Evolutionary conservation across 495 filamentous ascomycete genomes (phyloP).

Genomic region (Hyaloscypha bicolor): DNA sequence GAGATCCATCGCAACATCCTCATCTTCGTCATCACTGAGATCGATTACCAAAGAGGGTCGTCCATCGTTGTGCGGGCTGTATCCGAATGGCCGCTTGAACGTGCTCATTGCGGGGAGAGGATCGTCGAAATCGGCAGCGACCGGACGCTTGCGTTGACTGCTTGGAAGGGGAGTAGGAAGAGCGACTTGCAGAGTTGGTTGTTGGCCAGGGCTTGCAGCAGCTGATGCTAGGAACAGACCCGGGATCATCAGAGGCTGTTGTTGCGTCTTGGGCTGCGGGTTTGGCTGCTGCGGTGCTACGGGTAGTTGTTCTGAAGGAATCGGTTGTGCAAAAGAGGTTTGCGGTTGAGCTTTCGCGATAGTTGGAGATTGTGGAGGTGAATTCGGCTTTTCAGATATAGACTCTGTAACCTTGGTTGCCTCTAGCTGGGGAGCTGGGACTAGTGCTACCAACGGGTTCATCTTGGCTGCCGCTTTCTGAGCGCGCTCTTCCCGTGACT

Average conservation of each 20-base stretch:
- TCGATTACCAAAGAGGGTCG: constrained; percentile 66
- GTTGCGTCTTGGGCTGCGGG: background rate
- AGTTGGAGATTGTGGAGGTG: constrained; percentile 6
- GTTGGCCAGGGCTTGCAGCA: constrained; percentile 4
- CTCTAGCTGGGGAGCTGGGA: background rate
- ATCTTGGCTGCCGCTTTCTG: constrained; percentile 32
- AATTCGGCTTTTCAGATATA: constrained; percentile 4
- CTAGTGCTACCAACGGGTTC: background rate
- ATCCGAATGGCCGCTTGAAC: constrained; percentile 67
- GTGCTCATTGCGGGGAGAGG: constrained; percentile 46
- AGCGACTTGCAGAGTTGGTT: background rate
- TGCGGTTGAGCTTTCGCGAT: background rate
- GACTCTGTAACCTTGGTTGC: background rate
- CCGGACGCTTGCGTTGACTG: constrained; percentile 72
- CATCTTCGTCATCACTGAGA: constrained; percentile 58
- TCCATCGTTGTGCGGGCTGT: constrained; percentile 43
- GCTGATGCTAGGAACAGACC: constrained; percentile 31
- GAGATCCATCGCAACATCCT: constrained; percentile 37
- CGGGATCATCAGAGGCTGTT: constrained; percentile 26
- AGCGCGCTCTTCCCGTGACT: constrained; percentile 32
- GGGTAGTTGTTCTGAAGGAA: background rate
- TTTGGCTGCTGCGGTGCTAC: background rate
- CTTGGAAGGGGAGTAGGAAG: background rate
- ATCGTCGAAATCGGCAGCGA: constrained; percentile 78
- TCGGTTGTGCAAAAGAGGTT: background rate